Evolutionary conservation across 306 rosid genomes (phyloP).

Genomic region (Benincasa hispida): DNA sequence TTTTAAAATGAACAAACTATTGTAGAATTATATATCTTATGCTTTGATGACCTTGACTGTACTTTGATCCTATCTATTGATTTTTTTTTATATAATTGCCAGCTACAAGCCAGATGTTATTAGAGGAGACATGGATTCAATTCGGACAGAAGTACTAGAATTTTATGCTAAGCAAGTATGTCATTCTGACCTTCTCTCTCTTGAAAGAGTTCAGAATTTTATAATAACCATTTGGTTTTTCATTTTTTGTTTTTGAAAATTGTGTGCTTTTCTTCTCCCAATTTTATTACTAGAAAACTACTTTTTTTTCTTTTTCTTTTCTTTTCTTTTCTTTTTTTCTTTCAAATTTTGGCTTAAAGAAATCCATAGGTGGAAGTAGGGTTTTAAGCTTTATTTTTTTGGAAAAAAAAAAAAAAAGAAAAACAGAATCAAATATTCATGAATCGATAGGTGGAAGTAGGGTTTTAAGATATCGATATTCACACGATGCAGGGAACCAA

Average conservation of each 20-base stretch:
- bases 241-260: too few relatives aligned
- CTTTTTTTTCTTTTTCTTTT: too few relatives aligned
- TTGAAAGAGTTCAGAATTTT: neutral
- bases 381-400: neutral
- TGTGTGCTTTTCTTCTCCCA: neutral
- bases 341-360: too few relatives aligned
- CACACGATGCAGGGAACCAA: slow-evolving; percentile 59
- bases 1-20: neutral
- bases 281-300: neutral
- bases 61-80: neutral
- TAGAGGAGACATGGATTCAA: slow-evolving; percentile 92
- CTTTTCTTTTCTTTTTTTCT: too few relatives aligned
- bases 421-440: neutral
- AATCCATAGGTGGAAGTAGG: neutral
- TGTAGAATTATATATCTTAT: neutral
- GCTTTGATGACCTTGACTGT: neutral
- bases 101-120: slow-evolving; percentile 90
- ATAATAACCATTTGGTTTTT: neutral
- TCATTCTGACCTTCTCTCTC: neutral
- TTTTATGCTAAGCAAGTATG: slow-evolving; percentile 52
- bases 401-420: too few relatives aligned
- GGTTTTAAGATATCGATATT: slow-evolving; percentile 21
- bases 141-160: slow-evolving; percentile 59
- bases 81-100: slow-evolving; percentile 5
- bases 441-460: too few relatives aligned